These are phyloP conservation scores for Sisymbrium altissimum DNA, from an alignment of 345 rosid genomes.

Conservation along the genomic window DNA sequence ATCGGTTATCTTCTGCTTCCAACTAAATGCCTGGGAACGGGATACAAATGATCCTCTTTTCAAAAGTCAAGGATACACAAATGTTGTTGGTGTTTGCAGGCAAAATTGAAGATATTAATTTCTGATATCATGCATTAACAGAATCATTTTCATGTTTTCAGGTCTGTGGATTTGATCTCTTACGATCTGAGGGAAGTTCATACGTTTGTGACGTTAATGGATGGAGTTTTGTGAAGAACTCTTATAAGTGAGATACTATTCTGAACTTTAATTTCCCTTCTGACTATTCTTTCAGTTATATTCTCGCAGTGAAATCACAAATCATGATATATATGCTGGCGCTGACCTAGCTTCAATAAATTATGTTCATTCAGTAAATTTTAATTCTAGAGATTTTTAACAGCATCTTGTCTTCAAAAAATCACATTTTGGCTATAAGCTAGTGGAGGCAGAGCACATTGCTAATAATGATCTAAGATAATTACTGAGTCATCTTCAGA, in stretches of 20 bases:
- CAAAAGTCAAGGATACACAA: background rate
- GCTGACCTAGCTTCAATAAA: background rate
- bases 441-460: background rate
- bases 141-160: conserved; percentile 32
- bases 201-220: conserved; percentile 99
- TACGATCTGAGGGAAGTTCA: conserved; percentile 94
- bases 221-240: conserved; percentile 99
- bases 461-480: background rate
- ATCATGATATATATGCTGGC: background rate
- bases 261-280: background rate
- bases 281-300: background rate
- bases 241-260: conserved; percentile 68
- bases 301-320: background rate
- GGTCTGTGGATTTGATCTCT: conserved; percentile 99
- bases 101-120: background rate
- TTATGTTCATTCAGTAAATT: background rate
- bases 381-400: background rate
- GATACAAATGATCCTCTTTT: background rate
- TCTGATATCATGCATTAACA: background rate
- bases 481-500: background rate
- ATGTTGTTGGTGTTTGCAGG: background rate
- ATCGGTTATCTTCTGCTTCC: background rate
- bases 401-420: background rate
- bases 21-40: background rate
- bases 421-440: background rate